These are phyloP conservation scores for Xylaria grammica DNA, from an alignment of 495 filamentous ascomycete species.

Conservation along the genomic window DNA sequence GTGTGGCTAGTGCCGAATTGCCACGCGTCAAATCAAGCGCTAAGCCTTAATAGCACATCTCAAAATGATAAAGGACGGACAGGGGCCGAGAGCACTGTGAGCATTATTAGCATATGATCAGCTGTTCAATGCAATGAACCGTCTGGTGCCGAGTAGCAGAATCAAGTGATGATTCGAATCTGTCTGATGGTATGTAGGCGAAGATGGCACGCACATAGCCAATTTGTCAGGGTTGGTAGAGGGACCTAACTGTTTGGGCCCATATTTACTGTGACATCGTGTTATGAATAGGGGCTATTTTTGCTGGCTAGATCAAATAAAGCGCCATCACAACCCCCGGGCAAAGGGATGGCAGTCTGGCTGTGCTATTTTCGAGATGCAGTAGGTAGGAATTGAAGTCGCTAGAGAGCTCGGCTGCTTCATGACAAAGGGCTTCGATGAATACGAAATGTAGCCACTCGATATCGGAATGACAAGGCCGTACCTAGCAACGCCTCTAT, in stretches of 20 bases:
- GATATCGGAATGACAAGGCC: neutral
- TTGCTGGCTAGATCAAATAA: neutral
- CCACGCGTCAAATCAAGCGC: too few species aligned
- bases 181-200: neutral
- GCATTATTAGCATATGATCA: too few species aligned
- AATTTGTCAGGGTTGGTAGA: neutral
- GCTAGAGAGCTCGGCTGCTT: neutral
- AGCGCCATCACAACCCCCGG: too few species aligned
- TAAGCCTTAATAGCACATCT: neutral
- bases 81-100: neutral
- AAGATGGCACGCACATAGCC: neutral
- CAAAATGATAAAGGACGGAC: neutral
- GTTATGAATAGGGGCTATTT: constrained; percentile 1
- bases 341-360: neutral
- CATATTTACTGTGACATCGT: neutral
- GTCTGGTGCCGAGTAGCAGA: too few species aligned
- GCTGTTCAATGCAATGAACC: too few species aligned
- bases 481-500: neutral
- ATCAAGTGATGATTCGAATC: neutral
- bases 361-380: neutral
- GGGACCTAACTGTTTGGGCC: neutral
- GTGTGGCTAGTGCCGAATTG: too few species aligned
- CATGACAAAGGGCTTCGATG: neutral
- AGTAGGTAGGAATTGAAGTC: neutral
- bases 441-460: neutral